These are phyloP conservation scores for Cyclanthera cordifolia DNA, from an alignment of 306 rosid species.

Conservation along the genomic window DNA sequence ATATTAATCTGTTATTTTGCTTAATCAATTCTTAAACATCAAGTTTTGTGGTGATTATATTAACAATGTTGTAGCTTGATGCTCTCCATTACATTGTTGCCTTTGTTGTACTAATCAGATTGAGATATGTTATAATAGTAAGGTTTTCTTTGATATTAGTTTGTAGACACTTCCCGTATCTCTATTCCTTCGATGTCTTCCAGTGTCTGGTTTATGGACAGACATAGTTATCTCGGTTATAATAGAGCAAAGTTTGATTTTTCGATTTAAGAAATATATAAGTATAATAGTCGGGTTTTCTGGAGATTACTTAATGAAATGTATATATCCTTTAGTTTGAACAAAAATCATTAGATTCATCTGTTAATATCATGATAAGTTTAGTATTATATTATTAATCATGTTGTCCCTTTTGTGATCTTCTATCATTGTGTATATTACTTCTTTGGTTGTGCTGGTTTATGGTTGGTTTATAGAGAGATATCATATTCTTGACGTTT, in stretches of 20 bases:
- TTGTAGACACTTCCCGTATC: no score
- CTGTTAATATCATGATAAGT: slow-evolving; percentile 1
- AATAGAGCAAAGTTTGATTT: no score
- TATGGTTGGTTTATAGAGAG: no score
- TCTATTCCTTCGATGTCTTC: no score
- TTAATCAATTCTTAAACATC: slow-evolving; percentile 6
- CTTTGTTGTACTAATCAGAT: not conserved
- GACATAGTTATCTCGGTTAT: no score
- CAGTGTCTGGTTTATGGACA: no score
- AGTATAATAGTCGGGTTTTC: not conserved
- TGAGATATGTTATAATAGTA: not conserved
- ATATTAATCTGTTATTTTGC: slow-evolving; percentile 4
- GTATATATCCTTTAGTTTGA: not conserved
- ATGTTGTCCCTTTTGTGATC: not conserved
- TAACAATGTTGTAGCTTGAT: not conserved
- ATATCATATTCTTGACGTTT: no score
- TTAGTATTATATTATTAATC: not conserved
- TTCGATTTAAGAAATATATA: no score
- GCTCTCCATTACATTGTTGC: not conserved
- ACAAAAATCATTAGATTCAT: not conserved
- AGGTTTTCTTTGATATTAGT: no score
- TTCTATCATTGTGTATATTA: not conserved
- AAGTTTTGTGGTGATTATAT: slow-evolving; percentile 5
- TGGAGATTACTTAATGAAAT: not conserved
- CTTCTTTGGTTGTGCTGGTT: not conserved